Evolutionary conservation across 2,329 filamentous ascomycete genomes (phyloP).

Genomic region (Fusarium hainanense): DNA sequence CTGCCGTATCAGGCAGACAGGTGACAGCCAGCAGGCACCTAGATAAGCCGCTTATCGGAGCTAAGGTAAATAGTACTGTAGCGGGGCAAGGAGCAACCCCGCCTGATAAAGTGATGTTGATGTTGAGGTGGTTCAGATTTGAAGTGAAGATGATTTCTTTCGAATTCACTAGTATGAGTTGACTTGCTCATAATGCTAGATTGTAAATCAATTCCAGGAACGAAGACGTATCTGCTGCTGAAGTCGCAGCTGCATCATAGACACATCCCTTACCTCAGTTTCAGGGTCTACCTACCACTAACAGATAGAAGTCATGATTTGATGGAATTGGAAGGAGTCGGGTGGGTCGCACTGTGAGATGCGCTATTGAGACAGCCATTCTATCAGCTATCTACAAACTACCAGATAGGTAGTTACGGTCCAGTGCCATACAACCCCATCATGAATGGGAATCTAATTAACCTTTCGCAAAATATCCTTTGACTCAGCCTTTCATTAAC

Average conservation of each 20-base stretch:
- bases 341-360: slow-evolving; percentile 33
- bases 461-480: background rate
- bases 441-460: background rate
- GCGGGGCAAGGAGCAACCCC: slow-evolving; percentile 30
- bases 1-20: slow-evolving; percentile 49
- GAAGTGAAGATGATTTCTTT: background rate
- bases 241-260: background rate
- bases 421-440: background rate
- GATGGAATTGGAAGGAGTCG: background rate
- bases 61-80: background rate
- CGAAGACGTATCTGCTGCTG: background rate
- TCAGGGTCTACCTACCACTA: slow-evolving; percentile 14
- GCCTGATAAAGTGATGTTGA: background rate
- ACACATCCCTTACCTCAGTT: slow-evolving; percentile 1
- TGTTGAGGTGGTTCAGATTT: background rate
- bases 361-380: slow-evolving; percentile 14
- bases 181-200: background rate
- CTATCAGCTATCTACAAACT: background rate
- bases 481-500: background rate
- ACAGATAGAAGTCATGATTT: background rate
- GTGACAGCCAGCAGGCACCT: slow-evolving; percentile 39
- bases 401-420: background rate
- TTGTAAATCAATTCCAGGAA: background rate
- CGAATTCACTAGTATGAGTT: background rate
- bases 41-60: slow-evolving; percentile 48